Evolutionary conservation across 2,329 filamentous ascomycete genomes (phyloP).

Genomic region (Cephalotrichum gorgonifer): DNA sequence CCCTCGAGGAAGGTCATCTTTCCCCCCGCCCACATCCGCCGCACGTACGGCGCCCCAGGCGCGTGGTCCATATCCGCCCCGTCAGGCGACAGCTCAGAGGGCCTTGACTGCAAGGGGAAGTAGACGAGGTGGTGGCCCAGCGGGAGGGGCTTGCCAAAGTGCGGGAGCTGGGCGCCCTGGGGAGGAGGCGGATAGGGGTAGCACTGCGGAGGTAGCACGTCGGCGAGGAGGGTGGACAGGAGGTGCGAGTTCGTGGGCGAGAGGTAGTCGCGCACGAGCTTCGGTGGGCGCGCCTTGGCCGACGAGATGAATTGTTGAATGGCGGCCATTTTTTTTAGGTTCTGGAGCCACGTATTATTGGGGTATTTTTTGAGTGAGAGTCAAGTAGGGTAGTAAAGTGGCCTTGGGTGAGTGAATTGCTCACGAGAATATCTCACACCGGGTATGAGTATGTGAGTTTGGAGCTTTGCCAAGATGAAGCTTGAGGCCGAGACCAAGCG

Average conservation of each 20-base stretch:
- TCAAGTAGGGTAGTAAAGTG: not conserved
- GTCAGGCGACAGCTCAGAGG: conserved; percentile 59
- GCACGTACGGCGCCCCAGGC: conserved; percentile 55
- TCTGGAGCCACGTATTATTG: not conserved
- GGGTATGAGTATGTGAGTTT: not conserved
- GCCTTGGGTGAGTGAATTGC: too few relatives aligned
- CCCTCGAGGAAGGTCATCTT: conserved; percentile 43
- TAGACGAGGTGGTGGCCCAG: conserved; percentile 76
- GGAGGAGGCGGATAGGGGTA: conserved; percentile 12
- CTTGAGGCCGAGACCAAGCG: not conserved
- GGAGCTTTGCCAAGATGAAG: not conserved
- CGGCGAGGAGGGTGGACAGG: conserved; percentile 50
- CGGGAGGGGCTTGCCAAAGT: conserved; percentile 29
- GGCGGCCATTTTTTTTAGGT: not conserved
- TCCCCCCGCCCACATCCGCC: conserved; percentile 86
- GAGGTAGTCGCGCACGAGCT: conserved; percentile 31
- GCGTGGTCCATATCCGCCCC: conserved; percentile 75
- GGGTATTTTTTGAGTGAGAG: not conserved
- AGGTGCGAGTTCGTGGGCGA: conserved; percentile 54
- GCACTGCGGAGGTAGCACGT: conserved; percentile 30
- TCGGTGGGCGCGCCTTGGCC: conserved; percentile 10
- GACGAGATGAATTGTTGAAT: conserved; percentile 5
- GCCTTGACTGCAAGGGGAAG: conserved; percentile 62
- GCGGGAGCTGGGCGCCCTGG: not conserved
- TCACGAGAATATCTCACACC: too few relatives aligned